These are phyloP conservation scores for Flaveria robusta DNA, from an alignment of 129 eudicot genomes.

Conservation along the genomic window DNA sequence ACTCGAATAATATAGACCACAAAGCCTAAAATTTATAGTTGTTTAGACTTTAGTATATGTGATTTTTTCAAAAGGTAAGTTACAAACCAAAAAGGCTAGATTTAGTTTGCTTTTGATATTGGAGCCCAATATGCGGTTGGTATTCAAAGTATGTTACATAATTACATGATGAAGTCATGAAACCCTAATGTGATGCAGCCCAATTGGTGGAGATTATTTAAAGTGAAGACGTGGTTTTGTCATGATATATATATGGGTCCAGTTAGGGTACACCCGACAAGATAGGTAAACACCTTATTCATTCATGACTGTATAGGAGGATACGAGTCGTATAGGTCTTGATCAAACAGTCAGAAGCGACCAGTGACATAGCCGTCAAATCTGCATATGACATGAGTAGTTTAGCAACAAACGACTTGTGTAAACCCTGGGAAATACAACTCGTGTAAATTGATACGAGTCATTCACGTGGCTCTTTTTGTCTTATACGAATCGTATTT, in stretches of 20 bases:
- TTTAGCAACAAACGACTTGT: too few species aligned
- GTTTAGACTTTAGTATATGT: neutral
- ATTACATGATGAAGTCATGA: neutral
- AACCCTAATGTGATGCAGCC: slow-evolving; percentile 13
- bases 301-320: too few species aligned
- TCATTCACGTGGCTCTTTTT: too few species aligned
- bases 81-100: neutral
- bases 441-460: too few species aligned
- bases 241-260: neutral
- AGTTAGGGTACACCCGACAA: too few species aligned
- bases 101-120: slow-evolving; percentile 18
- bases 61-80: neutral
- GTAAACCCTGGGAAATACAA: too few species aligned
- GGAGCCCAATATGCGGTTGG: slow-evolving; percentile 31
- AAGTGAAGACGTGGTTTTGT: slow-evolving; percentile 7
- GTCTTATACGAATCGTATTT: too few species aligned
- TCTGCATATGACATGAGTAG: too few species aligned
- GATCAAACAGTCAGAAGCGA: too few species aligned
- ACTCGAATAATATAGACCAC: neutral
- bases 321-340: too few species aligned
- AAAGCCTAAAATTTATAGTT: neutral
- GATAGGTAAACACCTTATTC: too few species aligned
- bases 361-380: too few species aligned
- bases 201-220: slow-evolving; percentile 18
- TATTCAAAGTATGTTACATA: slow-evolving; percentile 6